A percentile compares a stretch with the other conserved stretches of the same genome.
phyloP scores from a whole-genome alignment of 352 stramenopile species.

The Paralagenidium karlingii region DNA sequence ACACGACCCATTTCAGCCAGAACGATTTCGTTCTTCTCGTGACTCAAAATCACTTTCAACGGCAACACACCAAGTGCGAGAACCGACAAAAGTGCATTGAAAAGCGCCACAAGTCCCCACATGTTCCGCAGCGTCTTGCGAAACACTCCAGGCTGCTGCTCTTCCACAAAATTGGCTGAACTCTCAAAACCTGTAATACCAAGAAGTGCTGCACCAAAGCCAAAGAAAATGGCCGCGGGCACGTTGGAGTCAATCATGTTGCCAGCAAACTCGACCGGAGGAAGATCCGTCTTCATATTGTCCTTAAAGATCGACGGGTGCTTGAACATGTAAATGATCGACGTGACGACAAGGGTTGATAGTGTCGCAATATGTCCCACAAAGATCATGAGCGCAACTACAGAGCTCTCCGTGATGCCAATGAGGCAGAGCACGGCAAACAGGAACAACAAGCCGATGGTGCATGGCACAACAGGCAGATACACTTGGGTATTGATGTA shows the following conservation, averaged over 20 bases:
- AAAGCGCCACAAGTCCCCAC: constrained; percentile 66
- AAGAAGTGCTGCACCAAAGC: constrained; percentile 64
- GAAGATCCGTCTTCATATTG: constrained; percentile 45
- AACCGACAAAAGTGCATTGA: constrained; percentile 67
- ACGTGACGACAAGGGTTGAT: constrained; percentile 27
- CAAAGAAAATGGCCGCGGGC: constrained; percentile 51
- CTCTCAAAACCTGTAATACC: constrained; percentile 84
- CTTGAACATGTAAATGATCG: constrained; percentile 34
- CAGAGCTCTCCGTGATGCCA: constrained; percentile 68
- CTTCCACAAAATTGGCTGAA: constrained; percentile 79
- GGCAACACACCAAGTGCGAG: constrained; percentile 63
- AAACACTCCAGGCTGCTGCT: constrained; percentile 67
- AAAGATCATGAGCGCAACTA: constrained; percentile 76
- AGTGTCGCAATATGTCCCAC: constrained; percentile 62
- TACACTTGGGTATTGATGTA: constrained; percentile 66
- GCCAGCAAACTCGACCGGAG: constrained; percentile 37
- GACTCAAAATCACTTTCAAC: constrained; percentile 29
- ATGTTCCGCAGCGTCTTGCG: constrained; percentile 64
- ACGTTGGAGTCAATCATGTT: constrained; percentile 21
- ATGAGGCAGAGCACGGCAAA: constrained; percentile 60
- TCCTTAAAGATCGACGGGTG: constrained; percentile 38
- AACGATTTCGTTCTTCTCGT: constrained; percentile 44
- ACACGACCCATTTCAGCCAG: constrained; percentile 48
- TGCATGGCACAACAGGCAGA: constrained; percentile 21
- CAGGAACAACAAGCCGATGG: constrained; percentile 38